Base-by-base conservation (phyloP, 768 basidiomycete genomes). In the Tephrocybe sp. region DNA sequence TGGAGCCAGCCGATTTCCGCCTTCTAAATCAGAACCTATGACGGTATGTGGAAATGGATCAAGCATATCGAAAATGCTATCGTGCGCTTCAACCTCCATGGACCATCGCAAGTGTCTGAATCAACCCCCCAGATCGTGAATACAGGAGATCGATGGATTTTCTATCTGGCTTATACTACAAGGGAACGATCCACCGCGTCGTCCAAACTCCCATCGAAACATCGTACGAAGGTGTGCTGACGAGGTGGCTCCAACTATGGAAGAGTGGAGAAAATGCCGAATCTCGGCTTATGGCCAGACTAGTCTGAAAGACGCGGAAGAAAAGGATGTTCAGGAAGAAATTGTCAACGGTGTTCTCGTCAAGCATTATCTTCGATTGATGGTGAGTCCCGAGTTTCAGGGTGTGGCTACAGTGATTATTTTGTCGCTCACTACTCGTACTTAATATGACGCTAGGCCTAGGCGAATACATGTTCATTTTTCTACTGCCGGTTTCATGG, bases 1-100 rank as follows among this genome's bases (percentile, higher is more conserved):
- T 77, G 69, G 67, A 74, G 72, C 41, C 74, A 78, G 42, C 74
- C 76, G 13, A 68, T 77, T 9, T 63, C 69, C 0, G 74, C 69
- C 0, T 60, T 77, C 25, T 74, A 77, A 38, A 77, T 78, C 34
- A 57, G 70, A 11, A 66, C 66, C 6, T 67, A 58, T 2, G 71
- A 74, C 27, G 71, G 71, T 0, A 58, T 60, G 30, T 76, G 75
- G 73, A 65, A 65, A 24, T 74, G 71, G 72, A 61, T 75, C 15
- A 65, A 63, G 39, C 75, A 76, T 42, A 61, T 73, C 9, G 72
- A 71, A 10, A 76, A 76, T 42, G 71, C 73, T 1, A 56, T 76
- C 19, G 74, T 76, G 53, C 51, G 61, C 46, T 5, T 24, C 23
- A 19, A 16, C 27, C 21, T 33, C 21, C 16, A 12, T 18, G 8